Conservation (phyloP, 805 yeast genomes). For the Starmerella etchellsii region DNA sequence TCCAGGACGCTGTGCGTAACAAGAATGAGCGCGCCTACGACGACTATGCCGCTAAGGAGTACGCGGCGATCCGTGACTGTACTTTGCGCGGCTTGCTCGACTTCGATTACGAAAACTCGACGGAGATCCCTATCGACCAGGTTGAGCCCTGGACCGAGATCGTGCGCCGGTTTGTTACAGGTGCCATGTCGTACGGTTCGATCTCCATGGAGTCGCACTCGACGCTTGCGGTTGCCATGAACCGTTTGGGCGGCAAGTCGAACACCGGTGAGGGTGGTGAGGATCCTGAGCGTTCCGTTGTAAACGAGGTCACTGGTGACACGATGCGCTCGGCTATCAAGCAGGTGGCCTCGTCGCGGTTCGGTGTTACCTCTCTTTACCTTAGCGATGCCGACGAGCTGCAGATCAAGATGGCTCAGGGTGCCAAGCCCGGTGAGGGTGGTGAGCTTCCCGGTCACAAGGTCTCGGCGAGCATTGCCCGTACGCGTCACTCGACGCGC, state of each 20-base stretch:
- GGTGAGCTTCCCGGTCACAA: slow-evolving; percentile 96
- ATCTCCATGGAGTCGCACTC: slow-evolving; percentile 98
- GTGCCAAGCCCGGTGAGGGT: slow-evolving; percentile 99
- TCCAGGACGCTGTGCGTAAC: slow-evolving; percentile 97
- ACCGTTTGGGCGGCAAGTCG: slow-evolving; percentile 92
- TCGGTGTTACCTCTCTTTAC: slow-evolving; percentile 93
- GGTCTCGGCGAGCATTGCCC: slow-evolving; percentile 77
- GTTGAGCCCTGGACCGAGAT: slow-evolving; percentile 99
- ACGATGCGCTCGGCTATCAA: slow-evolving; percentile 98
- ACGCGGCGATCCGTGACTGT: slow-evolving; percentile 83
- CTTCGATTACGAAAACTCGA: slow-evolving; percentile 61
- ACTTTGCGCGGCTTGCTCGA: slow-evolving; percentile 89
- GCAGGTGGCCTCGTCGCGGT: slow-evolving; percentile 95
- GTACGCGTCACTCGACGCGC: slow-evolving; percentile 91
- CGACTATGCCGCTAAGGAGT: slow-evolving; percentile 76
- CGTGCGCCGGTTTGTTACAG: slow-evolving; percentile 94
- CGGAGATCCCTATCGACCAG: slow-evolving; percentile 84
- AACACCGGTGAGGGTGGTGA: slow-evolving; percentile 99
- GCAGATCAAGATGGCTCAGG: slow-evolving; percentile 98
- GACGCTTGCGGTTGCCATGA: slow-evolving; percentile 96
- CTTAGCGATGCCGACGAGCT: slow-evolving; percentile 93
- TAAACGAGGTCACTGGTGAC: slow-evolving; percentile 67
- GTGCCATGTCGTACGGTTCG: slow-evolving; percentile 99
- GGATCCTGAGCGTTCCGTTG: slow-evolving; percentile 78
- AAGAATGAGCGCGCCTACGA: slow-evolving; percentile 89